Base-by-base conservation (phyloP, 2,329 filamentous ascomycete species). In the Stemphylium vesicarium region DNA sequence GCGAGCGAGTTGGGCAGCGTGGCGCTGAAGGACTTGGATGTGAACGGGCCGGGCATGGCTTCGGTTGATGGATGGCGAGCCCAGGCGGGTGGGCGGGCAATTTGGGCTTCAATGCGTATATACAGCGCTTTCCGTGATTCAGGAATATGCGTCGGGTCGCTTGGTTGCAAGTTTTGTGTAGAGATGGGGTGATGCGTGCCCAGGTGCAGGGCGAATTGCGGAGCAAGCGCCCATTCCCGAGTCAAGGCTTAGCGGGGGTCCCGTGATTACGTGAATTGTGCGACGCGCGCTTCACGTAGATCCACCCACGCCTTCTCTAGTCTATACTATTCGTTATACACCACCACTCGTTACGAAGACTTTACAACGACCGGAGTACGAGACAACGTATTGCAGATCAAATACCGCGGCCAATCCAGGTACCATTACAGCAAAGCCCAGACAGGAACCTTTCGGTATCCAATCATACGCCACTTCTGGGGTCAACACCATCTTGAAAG, bases 1-100 rank as follows among this genome's bases (percentile, higher is more conserved):
- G 90, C 91, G 65, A 96, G 78, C 10, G 84, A 85, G 76, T 87
- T 87, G 35, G 73, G 68, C 22, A 73, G 66, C 74, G 86, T 86
- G 24, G 70, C 55, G 60, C 85, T 78, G 59, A 91, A 84, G 56
- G 86, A 82, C 31, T 70, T 70, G 29, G 88, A 77, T 36, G 86
- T 79, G 60, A 87, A 88, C 76, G 89, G 96, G 59, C 86, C 88
- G 65, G 63, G 60, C 66, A 71, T 71, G 18, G 52, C 53, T 58
- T 38, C 12, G 46, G 15, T 45, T 16, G 39, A 18, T 33, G 33
- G 20, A 32, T 32, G 33, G 38, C n/a, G 24, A 15, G 35, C 35
- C 40, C 18, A 10, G 32, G 42, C 31, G n/a, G 32, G 16, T 15
- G 22, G 15, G 10, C 11, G 3, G 20, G 24, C 4, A 12, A 36